Evolutionary conservation across 371 early-diverging fungal species (phyloP).

Genomic region (Mucor circinelloides): DNA sequence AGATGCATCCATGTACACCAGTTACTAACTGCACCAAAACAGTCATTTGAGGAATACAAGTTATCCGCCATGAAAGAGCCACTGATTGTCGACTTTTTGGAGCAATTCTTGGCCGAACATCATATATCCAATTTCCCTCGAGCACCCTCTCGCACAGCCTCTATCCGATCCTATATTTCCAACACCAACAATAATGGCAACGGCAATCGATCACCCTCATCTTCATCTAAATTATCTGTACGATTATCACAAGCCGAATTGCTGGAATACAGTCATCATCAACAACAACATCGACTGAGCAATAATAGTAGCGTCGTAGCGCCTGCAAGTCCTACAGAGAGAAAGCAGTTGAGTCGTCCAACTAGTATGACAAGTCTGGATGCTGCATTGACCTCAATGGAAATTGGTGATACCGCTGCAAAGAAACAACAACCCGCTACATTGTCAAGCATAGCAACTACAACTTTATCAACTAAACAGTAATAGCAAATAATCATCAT

Average conservation of each 20-base stretch:
- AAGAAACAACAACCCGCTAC: not conserved
- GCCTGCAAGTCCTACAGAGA: not conserved
- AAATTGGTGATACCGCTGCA: not conserved
- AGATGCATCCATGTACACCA: slow-evolving; percentile 70
- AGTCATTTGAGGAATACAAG: slow-evolving; percentile 82
- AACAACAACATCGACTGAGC: not conserved
- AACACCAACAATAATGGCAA: not conserved
- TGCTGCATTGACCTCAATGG: slow-evolving; percentile 32
- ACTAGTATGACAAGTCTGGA: slow-evolving; percentile 38
- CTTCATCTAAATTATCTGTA: slow-evolving; percentile 11
- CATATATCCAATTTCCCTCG: slow-evolving; percentile 19
- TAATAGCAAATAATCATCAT: not conserved
- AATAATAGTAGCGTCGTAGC: not conserved
- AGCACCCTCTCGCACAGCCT: slow-evolving; percentile 15
- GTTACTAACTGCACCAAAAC: not conserved
- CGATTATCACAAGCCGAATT: slow-evolving; percentile 39
- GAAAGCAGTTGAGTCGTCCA: slow-evolving; percentile 21
- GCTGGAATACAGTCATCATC: slow-evolving; percentile 30
- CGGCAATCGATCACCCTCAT: slow-evolving; percentile 6
- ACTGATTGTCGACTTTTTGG: slow-evolving; percentile 77
- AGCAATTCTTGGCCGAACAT: slow-evolving; percentile 71
- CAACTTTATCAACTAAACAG: not conserved
- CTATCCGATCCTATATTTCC: slow-evolving; percentile 24
- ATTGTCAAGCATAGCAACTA: not conserved
- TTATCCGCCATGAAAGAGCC: slow-evolving; percentile 87